These are phyloP conservation scores for Euphrasia confusa DNA, from an alignment of 257 asterid genomes.

Conservation along the genomic window DNA sequence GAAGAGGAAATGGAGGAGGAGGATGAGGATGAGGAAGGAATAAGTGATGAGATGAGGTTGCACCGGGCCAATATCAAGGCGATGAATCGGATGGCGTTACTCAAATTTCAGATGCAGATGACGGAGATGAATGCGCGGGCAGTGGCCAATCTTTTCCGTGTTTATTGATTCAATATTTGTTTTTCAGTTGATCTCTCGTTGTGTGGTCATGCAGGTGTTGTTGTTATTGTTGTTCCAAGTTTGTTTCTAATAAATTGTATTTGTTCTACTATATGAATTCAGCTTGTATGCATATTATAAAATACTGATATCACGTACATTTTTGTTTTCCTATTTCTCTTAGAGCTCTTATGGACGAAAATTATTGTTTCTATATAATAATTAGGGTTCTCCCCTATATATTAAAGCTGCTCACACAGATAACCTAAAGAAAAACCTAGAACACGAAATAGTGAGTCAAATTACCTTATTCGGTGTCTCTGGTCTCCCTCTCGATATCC, in stretches of 20 bases:
- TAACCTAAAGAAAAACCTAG: no score
- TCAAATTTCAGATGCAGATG: conserved; percentile 19
- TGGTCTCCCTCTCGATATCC: no score
- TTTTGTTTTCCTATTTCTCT: no score
- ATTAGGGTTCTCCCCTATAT: no score
- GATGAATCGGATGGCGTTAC: conserved; percentile 7
- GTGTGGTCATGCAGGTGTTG: neutral
- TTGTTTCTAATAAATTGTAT: neutral
- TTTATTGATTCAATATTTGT: neutral
- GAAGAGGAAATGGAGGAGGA: neutral
- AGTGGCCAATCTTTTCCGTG: neutral
- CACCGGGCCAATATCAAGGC: neutral
- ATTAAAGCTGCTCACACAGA: no score
- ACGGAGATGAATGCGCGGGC: conserved; percentile 13
- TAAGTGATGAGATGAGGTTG: conserved; percentile 4
- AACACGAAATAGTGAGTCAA: no score
- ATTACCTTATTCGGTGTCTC: no score
- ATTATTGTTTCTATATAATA: no score
- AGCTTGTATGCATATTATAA: no score
- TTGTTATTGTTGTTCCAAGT: neutral
- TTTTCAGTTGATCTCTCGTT: neutral
- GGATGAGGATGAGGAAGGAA: neutral
- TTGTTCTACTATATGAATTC: no score
- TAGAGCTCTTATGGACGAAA: no score
- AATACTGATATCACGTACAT: no score